Conservation (phyloP, 1,284 basidiomycete species). For the Cystobasidium sp. region DNA sequence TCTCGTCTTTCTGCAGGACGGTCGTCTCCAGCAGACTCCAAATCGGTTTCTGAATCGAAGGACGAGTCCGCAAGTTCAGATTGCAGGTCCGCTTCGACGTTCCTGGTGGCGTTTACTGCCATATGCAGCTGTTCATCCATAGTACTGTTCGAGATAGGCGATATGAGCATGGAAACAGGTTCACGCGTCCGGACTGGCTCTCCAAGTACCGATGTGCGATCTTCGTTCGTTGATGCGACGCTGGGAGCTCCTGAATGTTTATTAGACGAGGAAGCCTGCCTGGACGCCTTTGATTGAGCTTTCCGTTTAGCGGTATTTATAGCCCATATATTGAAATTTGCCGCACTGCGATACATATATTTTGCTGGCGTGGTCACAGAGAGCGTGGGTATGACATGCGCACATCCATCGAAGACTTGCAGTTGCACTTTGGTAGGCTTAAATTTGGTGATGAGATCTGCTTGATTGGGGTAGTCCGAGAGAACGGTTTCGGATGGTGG, state of each 20-base stretch:
- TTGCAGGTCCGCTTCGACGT: not conserved
- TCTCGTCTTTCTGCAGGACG: not conserved
- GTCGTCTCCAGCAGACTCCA: not conserved
- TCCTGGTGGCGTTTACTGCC: not conserved
- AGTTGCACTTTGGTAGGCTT: conserved; percentile 61
- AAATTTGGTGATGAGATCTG: conserved; percentile 56
- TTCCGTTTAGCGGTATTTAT: conserved; percentile 46
- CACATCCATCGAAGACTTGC: conserved; percentile 58
- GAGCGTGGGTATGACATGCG: conserved; percentile 58
- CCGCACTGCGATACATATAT: conserved; percentile 49
- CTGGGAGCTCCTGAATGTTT: conserved; percentile 1
- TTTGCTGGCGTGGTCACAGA: conserved; percentile 57
- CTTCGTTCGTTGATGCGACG: not conserved
- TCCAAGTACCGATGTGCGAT: not conserved
- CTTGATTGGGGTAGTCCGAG: conserved; percentile 57
- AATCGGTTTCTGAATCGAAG: not conserved
- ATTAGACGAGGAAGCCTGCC: not conserved
- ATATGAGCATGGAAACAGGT: conserved; percentile 1
- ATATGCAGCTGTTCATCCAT: not conserved
- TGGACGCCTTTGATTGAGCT: conserved; percentile 1
- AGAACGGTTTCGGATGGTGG: conserved; percentile 57
- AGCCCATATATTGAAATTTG: conserved; percentile 51
- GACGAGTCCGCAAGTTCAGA: conserved; percentile 24
- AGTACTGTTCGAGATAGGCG: not conserved
- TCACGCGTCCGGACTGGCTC: not conserved